Evolutionary conservation across 2,329 filamentous ascomycete species (phyloP), one percentile per base, ranked within the genome.

Genomic region (Xylaria digitata): DNA sequence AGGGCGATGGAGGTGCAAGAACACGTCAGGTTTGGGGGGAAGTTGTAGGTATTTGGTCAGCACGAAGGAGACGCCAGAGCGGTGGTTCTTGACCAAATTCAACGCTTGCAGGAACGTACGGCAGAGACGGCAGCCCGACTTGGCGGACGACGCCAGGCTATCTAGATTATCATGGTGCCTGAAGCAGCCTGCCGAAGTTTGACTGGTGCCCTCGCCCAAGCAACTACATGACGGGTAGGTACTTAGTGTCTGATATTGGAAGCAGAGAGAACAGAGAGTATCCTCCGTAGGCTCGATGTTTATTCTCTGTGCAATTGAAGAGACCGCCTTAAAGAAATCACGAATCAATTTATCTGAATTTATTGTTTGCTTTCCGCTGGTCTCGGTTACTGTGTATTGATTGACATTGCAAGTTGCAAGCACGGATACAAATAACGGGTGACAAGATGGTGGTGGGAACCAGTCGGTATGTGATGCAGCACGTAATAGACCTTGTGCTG

Each of bases 391-490:
- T 43, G 42, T 55, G 37, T 43, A 26, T 26, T 55, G 34, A 43
- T 26, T 17, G 11, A 43, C 11, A 43, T 55, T 26, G 37, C 37
- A 45, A 5, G 21, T n/a, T 32, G 40, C 40, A 45, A 56, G 53
- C 21, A 45, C 40, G 6, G 11, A 30, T 30, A 30, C 21, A 37
- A 30, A 56, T 3, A 56, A 9, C 9, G 23, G 11, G 37, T 45
- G 21, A 32, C 53, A 56, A 30, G 37, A 43, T 30, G 2, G 53
- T 9, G 37, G 21, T 30, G 53, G 53, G 45, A 56, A 56, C 53
- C 53, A 56, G 15, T 45, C 53, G 2, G 37, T 9, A 45, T 56
- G 53, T 45, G 53, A 56, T 30, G 53, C 53, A 21, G 40, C 37
- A 30, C 6, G 21, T 45, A 56, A 45, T n/a, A 56, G 13, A 11